Conservation (phyloP, 2,329 filamentous ascomycete species). For the Epichloe sp. region DNA sequence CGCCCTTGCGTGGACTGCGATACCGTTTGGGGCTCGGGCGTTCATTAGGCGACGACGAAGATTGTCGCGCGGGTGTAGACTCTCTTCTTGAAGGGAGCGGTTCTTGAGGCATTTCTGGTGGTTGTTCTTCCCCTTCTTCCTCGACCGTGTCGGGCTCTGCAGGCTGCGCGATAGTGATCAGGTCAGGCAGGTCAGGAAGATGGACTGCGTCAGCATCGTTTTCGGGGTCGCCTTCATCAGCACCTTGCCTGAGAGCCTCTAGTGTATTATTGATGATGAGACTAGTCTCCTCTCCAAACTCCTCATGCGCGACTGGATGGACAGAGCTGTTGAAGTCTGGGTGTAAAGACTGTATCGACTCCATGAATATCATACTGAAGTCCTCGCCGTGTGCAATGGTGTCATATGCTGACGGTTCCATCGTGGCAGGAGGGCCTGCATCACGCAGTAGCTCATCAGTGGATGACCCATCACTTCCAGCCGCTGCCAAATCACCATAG, state of each 20-base stretch:
- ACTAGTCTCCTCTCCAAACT: slow-evolving; percentile 43
- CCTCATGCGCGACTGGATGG: slow-evolving; percentile 22
- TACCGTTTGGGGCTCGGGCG: slow-evolving; percentile 16
- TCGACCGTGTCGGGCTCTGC: neutral
- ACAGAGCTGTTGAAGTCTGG: slow-evolving; percentile 23
- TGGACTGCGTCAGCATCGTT: slow-evolving; percentile 3
- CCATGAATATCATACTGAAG: slow-evolving; percentile 47
- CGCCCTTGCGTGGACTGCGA: slow-evolving; percentile 23
- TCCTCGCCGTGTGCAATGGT: slow-evolving; percentile 38
- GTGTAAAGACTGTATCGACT: slow-evolving; percentile 39
- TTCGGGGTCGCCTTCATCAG: slow-evolving; percentile 5
- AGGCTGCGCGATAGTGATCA: neutral
- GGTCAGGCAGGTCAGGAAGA: slow-evolving; percentile 5
- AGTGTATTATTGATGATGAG: slow-evolving; percentile 43
- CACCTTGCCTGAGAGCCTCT: slow-evolving; percentile 31
- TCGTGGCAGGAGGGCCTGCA: slow-evolving; percentile 7
- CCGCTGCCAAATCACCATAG: slow-evolving; percentile 12
- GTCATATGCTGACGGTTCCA: slow-evolving; percentile 19
- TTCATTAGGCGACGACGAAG: slow-evolving; percentile 11
- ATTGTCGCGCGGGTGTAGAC: neutral
- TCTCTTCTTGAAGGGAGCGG: slow-evolving; percentile 5
- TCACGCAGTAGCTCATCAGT: slow-evolving; percentile 14
- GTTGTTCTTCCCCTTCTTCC: neutral
- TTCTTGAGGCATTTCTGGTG: slow-evolving; percentile 6
- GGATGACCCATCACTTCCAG: slow-evolving; percentile 22